Conservation (phyloP, 768 basidiomycete genomes). For the Suillus americanus region DNA sequence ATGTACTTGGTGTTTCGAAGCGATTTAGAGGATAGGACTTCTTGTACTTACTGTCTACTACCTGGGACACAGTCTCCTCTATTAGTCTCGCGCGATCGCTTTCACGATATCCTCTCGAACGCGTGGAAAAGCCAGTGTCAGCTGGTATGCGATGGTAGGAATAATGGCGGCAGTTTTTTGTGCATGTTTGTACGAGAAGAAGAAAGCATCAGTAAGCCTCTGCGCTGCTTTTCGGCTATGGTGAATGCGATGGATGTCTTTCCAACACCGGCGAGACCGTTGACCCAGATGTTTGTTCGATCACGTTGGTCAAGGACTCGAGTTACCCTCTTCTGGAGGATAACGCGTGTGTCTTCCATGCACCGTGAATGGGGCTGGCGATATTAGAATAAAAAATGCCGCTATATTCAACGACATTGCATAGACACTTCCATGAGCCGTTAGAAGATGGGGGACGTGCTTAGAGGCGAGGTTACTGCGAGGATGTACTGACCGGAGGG, state of each 20-base stretch:
- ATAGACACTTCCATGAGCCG: not conserved
- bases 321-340: not conserved
- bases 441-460: not conserved
- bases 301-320: not conserved
- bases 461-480: not conserved
- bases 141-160: constrained; percentile 18
- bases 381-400: not conserved
- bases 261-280: not conserved
- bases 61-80: too few species aligned
- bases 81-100: constrained; percentile 11
- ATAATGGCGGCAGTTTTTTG: constrained; percentile 8
- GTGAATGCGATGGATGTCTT: not conserved
- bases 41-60: too few species aligned
- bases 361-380: not conserved
- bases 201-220: constrained; percentile 17
- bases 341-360: not conserved
- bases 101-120: constrained; percentile 10
- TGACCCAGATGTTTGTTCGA: not conserved
- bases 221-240: not conserved
- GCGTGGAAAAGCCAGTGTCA: constrained; percentile 12
- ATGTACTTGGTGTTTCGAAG: too few species aligned
- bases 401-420: not conserved
- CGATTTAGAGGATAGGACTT: too few species aligned
- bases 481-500: not conserved
- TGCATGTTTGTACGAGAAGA: constrained; percentile 16